phyloP scores from a whole-genome alignment of 2,329 filamentous ascomycete species.

The Colletotrichum lindemuthianum region DNA sequence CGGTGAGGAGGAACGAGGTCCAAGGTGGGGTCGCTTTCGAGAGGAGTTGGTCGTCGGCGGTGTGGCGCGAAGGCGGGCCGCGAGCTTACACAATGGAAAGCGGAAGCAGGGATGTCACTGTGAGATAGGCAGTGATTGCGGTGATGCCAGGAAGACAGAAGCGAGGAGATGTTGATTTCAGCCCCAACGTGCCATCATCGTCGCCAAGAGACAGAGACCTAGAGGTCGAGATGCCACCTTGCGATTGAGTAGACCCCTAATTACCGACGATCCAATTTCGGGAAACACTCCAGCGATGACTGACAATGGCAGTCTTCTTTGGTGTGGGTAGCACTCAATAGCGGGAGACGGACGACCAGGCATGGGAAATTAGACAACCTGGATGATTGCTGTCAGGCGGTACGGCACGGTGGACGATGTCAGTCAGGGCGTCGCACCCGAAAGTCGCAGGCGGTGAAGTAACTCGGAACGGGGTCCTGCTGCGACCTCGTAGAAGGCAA shows the following conservation, averaged over 20 bases:
- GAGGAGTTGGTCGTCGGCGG: conserved; percentile 10
- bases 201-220: conserved; percentile 5
- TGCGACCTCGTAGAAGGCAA: neutral
- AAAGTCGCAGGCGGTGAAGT: conserved; percentile 31
- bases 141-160: neutral
- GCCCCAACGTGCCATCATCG: conserved; percentile 14
- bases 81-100: neutral
- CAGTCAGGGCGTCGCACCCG: conserved; percentile 27
- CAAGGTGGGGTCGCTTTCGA: conserved; percentile 22
- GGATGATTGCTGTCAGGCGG: conserved; percentile 1
- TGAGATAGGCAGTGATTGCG: no score
- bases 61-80: conserved; percentile 16
- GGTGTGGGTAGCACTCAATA: conserved; percentile 19
- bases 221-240: conserved; percentile 43
- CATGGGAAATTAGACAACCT: conserved; percentile 22
- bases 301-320: conserved; percentile 15
- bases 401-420: neutral
- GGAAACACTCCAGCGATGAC: conserved; percentile 7
- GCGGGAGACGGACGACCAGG: conserved; percentile 15
- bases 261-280: conserved; percentile 18
- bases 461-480: conserved; percentile 27
- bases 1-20: neutral
- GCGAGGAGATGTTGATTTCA: neutral
- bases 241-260: conserved; percentile 39
- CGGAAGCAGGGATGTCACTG: no score